Evolutionary conservation across 2,329 filamentous ascomycete genomes (phyloP).

Genomic region (Ceratocystiopsis sp.): DNA sequence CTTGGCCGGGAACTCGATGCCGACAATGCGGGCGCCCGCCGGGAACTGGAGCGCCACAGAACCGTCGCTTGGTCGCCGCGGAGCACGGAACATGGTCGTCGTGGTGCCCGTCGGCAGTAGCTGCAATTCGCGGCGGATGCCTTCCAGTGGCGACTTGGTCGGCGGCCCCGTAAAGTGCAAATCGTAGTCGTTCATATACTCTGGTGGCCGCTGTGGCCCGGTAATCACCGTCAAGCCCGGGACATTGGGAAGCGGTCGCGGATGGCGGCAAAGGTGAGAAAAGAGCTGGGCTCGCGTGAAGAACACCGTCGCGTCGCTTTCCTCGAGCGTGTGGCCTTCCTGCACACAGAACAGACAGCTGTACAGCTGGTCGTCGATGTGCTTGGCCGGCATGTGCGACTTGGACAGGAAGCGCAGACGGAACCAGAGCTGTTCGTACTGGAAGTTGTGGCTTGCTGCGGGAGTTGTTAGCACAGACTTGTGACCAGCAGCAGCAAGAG

Average conservation of each 20-base stretch:
- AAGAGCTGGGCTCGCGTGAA: conserved; percentile 35
- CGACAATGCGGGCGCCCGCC: conserved; percentile 29
- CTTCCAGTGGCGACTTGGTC: conserved; percentile 22
- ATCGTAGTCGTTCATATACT: conserved; percentile 33
- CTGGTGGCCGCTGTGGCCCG: conserved; percentile 20
- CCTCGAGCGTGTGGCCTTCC: conserved; percentile 29
- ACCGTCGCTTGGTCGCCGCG: conserved; percentile 11
- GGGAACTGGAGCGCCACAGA: conserved; percentile 13
- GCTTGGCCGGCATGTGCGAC: conserved; percentile 31
- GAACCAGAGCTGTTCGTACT: conserved; percentile 28
- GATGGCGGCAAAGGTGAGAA: conserved; percentile 33
- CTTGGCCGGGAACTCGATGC: conserved; percentile 31
- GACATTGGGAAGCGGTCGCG: conserved; percentile 32
- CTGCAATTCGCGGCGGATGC: conserved; percentile 23
- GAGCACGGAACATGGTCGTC: conserved; percentile 29
- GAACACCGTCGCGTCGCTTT: conserved; percentile 40
- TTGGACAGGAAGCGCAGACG: conserved; percentile 39
- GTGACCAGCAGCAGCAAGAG: no score
- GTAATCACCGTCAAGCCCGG: conserved; percentile 32
- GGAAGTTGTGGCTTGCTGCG: conserved; percentile 29
- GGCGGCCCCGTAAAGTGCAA: conserved; percentile 28
- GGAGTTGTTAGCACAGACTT: not conserved
- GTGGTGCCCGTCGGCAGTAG: conserved; percentile 27
- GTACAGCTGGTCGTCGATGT: conserved; percentile 35
- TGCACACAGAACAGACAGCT: conserved; percentile 38